phyloP scores from a whole-genome alignment of 176 grass and related monocot genomes.

The Rhynchospora tenuis region DNA sequence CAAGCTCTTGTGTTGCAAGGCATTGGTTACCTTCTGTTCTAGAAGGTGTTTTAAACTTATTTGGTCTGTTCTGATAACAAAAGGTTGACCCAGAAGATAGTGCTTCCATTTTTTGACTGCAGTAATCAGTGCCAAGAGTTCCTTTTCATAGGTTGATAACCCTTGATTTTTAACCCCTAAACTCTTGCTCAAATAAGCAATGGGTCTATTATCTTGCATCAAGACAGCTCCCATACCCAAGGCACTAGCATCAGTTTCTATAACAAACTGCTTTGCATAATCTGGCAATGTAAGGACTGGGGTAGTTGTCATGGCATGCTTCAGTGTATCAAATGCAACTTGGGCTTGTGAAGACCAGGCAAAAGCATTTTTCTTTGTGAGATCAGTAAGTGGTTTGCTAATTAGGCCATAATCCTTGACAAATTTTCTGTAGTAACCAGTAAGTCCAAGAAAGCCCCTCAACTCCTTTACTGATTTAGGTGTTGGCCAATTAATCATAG shows the following conservation, averaged over 20 bases:
- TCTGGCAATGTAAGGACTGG: not conserved
- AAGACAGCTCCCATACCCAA: not conserved
- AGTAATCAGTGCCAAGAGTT: not conserved
- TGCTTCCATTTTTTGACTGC: not conserved
- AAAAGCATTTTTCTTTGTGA: not conserved
- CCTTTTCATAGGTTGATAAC: too few species aligned
- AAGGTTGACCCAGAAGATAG: not conserved
- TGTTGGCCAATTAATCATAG: not conserved
- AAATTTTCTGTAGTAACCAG: not conserved
- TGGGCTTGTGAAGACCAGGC: not conserved
- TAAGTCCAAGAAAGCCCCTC: not conserved
- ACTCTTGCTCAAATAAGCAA: not conserved
- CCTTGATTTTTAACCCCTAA: not conserved
- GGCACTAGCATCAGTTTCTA: not conserved
- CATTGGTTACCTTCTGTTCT: not conserved
- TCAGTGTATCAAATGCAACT: not conserved
- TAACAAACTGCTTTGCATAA: not conserved
- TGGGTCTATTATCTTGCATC: not conserved
- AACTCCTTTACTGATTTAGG: not conserved
- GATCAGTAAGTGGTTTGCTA: not conserved
- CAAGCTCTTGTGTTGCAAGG: not conserved
- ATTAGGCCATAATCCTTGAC: not conserved
- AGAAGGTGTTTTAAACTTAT: not conserved
- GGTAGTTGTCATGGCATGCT: not conserved
- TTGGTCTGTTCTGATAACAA: not conserved